These are phyloP conservation scores for Ganoderma boninense DNA, from an alignment of 1,284 basidiomycete genomes.

Conservation along the genomic window DNA sequence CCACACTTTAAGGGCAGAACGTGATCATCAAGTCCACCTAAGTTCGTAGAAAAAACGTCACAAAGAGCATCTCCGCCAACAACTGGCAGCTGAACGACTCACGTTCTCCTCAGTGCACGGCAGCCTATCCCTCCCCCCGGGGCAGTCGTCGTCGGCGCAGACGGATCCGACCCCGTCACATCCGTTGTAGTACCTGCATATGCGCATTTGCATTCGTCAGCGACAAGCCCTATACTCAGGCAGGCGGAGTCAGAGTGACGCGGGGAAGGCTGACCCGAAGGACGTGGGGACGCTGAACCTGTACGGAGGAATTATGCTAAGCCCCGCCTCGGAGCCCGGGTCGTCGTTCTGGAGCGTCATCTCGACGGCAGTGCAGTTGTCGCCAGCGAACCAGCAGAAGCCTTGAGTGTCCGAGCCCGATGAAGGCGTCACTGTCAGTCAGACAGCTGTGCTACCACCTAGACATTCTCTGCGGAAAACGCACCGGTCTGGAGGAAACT, in stretches of 20 bases:
- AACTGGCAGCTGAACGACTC: not conserved
- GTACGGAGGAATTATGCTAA: constrained; percentile 53
- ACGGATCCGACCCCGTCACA: constrained; percentile 44
- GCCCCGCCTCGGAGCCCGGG: constrained; percentile 49
- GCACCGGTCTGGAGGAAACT: constrained; percentile 44
- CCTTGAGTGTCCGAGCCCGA: too few species aligned
- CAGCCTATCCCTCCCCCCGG: too few species aligned
- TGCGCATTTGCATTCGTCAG: too few species aligned
- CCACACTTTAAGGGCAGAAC: constrained; percentile 37
- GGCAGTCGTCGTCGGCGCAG: constrained; percentile 20
- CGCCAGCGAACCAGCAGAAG: constrained; percentile 54
- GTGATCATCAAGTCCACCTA: constrained; percentile 44
- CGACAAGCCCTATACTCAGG: too few species aligned
- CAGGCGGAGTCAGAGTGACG: too few species aligned
- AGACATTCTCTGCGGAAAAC: not conserved
- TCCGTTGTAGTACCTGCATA: constrained; percentile 39
- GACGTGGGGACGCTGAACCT: too few species aligned
- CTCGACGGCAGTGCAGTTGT: constrained; percentile 51
- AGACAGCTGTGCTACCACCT: too few species aligned
- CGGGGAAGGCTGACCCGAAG: too few species aligned
- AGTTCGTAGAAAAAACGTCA: not conserved
- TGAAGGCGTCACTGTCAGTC: too few species aligned
- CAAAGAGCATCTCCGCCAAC: too few species aligned
- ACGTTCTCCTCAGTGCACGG: not conserved
- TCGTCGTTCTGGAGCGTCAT: constrained; percentile 51